Conservation (phyloP, 257 asterid genomes). For the Lithospermum erythrorhizon region DNA sequence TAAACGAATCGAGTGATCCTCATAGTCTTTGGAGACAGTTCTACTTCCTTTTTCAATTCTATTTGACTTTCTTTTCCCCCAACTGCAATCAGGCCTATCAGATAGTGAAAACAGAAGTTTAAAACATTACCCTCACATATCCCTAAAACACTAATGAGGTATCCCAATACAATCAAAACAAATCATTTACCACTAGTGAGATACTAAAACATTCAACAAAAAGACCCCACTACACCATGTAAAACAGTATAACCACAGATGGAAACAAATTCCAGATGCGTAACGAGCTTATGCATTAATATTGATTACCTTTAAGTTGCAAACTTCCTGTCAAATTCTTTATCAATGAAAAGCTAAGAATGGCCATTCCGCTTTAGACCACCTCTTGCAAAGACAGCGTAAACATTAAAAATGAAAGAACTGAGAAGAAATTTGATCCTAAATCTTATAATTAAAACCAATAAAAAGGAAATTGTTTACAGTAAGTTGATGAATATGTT, state of each 20-base stretch:
- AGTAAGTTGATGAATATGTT: slow-evolving; percentile 31
- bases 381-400: slow-evolving; percentile 75
- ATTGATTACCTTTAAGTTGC: slow-evolving; percentile 45
- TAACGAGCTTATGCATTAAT: slow-evolving; percentile 24
- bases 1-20: too few species aligned
- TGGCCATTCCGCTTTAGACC: slow-evolving; percentile 55
- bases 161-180: background rate
- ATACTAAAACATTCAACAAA: background rate
- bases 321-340: slow-evolving; percentile 41
- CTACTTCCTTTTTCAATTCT: too few species aligned
- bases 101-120: too few species aligned
- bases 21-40: too few species aligned
- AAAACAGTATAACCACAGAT: slow-evolving; percentile 15
- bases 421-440: slow-evolving; percentile 18
- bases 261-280: slow-evolving; percentile 11
- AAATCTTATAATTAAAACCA: slow-evolving; percentile 26
- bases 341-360: slow-evolving; percentile 49
- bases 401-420: slow-evolving; percentile 34
- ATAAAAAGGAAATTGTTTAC: slow-evolving; percentile 33
- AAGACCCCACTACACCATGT: slow-evolving; percentile 2
- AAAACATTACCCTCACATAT: too few species aligned
- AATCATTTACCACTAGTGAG: background rate
- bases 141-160: background rate
- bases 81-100: too few species aligned
- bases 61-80: too few species aligned